A percentile compares a stretch with the other conserved stretches of the same genome.
phyloP scores from a whole-genome alignment of 2,329 filamentous ascomycete species.

The Xylogone sp. region DNA sequence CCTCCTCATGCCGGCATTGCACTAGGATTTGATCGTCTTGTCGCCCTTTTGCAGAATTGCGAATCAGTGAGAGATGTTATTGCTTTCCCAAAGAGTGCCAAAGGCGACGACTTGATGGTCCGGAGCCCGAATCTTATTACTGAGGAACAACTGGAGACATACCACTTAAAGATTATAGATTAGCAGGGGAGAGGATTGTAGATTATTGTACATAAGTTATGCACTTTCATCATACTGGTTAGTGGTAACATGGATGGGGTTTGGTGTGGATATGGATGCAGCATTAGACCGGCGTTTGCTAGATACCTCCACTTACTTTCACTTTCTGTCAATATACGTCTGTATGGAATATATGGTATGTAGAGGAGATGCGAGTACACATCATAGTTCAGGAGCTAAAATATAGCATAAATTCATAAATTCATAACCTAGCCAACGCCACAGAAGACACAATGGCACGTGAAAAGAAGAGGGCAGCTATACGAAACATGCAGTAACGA shows the following conservation, averaged over 20 bases:
- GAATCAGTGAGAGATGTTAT: slow-evolving; percentile 88
- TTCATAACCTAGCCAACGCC: too few species aligned
- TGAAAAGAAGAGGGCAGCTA: too few species aligned
- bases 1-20: slow-evolving; percentile 94
- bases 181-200: too few species aligned
- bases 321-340: not conserved
- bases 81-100: slow-evolving; percentile 92
- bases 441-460: too few species aligned
- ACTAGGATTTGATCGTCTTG: slow-evolving; percentile 83
- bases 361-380: not conserved
- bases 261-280: not conserved
- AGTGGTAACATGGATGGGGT: not conserved
- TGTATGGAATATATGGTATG: not conserved
- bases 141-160: slow-evolving; percentile 36
- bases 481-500: too few species aligned
- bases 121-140: slow-evolving; percentile 70
- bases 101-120: slow-evolving; percentile 81
- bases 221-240: too few species aligned
- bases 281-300: not conserved
- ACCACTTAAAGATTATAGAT: slow-evolving; percentile 17
- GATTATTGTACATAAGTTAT: not conserved
- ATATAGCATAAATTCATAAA: too few species aligned
- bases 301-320: not conserved
- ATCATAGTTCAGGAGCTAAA: slow-evolving; percentile 1
- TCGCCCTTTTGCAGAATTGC: slow-evolving; percentile 73